Base-by-base conservation (phyloP, 2,329 filamentous ascomycete genomes). In the Arthrinium puccinioides region DNA sequence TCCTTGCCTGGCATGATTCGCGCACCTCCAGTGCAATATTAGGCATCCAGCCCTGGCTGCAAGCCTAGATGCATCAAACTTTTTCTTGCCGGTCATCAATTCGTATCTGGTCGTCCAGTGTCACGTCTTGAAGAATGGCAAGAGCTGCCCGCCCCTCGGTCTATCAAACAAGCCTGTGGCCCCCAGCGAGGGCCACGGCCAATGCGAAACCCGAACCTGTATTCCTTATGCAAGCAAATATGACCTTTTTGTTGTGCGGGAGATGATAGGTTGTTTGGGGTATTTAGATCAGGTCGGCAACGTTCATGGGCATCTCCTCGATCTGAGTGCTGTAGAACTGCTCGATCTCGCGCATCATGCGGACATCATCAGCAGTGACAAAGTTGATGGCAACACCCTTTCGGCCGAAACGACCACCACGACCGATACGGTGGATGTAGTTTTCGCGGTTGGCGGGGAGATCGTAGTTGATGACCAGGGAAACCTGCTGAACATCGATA, bases 371-470 rank as follows among this genome's bases (percentile, higher is more conserved):
- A 57, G 88, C 87, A 46, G 90, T 97, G 66, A 98, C 92, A 66
- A 98, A 98, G 87, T 98, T 98, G 80, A 98, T 98, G 60, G 92
- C 92, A 66, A 98, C 92, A 84, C 92, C 92, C 84, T 98, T 98
- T 69, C 92, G 88, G 69, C 92, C 92, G 75, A 98, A 98, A 76
- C 92, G 89, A 73, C 92, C 92, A 74, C 89, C 89, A 82, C 92
- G 90, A 79, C 92, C 92, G 61, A 98, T 98, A 65, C 92, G 86
- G 74, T 98, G 92, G 62, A 98, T 98, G 81, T 98, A 98, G 81
- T 97, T 98, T 76, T 98, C 92, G 60, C 90, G 88, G 80, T 97
- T 97, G 69, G 88, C 87, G 53, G 92, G 92, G 40, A 98, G 76
- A 66, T 98, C 92, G 73, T 98, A 98, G 83, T 98, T 98, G 80